Evolutionary conservation across 108 stramenopile genomes (phyloP), one percentile per base, ranked within the genome.

Genomic region (Cyclotella baltica): DNA sequence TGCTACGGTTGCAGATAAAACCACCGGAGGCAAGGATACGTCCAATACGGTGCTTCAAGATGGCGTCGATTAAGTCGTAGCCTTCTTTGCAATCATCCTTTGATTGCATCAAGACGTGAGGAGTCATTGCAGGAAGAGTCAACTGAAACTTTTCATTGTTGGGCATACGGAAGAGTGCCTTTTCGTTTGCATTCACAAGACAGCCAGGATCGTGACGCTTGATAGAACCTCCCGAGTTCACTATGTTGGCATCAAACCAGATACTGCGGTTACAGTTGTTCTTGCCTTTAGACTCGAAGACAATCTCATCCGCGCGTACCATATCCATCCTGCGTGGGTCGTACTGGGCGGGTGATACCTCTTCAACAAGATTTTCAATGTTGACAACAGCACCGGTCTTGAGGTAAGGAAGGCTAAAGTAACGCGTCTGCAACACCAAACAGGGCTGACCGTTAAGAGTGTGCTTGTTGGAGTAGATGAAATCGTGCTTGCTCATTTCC

Each of bases 201-300:
- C 56, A 67, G 18, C 29, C 61, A 20, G 23, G n/a, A 59, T 62
- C 67, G 30, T 77, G 47, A 53, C 40, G 20, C 29, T 69, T 68
- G 59, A n/a, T 22, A 9, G 28, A 33, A 43, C 43, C 63, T 11
- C 22, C 20, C 30, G 23, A 70, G 18, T 56, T 33, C 4, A 48
- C 52, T 27, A 70, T 62, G 0, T 61, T 50, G 33, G 59, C 30
- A 77, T 77, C 31, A 38, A 77, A 77, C 76, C 76, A 77, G 27
- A 77, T 77, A n/a, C 66, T 67, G 15, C 19, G 68, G 29, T 77
- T 77, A 37, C 76, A 77, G 53, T 33, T 55, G 27, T 30, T 47
- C 35, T 62, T 77, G 18, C 76, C 76, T 43, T 77, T 77, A 23
- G 76, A 77, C 48, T 77, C 76, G 37, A 77, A 70, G 31, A 35